Evolutionary conservation across 2,329 filamentous ascomycete genomes (phyloP).

Genomic region (Colletotrichum zoysiae): DNA sequence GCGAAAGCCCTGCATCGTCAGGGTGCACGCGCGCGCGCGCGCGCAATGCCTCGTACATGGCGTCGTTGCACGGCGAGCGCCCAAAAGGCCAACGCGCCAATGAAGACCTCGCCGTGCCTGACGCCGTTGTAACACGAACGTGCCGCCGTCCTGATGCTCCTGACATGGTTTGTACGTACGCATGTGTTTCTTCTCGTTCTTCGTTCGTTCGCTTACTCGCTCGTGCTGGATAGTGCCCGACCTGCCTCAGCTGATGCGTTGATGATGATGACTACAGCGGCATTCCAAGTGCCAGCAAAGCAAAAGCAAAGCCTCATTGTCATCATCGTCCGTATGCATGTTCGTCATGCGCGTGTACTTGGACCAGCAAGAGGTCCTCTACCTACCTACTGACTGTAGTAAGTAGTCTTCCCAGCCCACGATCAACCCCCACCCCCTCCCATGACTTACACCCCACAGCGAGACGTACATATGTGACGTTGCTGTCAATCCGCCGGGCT

Average conservation of each 20-base stretch:
- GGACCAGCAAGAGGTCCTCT: not conserved
- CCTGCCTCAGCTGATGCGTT: conserved; percentile 11
- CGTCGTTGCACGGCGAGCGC: conserved; percentile 19
- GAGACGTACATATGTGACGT: not conserved
- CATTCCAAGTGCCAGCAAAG: conserved; percentile 7
- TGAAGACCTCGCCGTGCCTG: conserved; percentile 30
- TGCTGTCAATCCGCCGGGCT: not conserved
- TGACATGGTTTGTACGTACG: not conserved
- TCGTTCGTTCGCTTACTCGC: not conserved
- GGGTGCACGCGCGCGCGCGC: no score
- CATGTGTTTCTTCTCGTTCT: no score
- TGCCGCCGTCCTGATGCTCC: not conserved
- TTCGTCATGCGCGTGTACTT: not conserved
- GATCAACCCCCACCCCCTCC: not conserved
- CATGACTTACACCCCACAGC: conserved; percentile 20
- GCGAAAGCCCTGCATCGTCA: conserved; percentile 1
- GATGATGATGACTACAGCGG: conserved; percentile 3
- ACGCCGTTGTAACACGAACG: not conserved
- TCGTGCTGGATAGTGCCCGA: conserved; percentile 5
- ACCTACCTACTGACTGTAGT: no score
- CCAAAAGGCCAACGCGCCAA: conserved; percentile 26
- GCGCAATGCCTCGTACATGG: no score
- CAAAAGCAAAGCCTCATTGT: not conserved
- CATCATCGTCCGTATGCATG: not conserved
- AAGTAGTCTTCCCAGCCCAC: no score